A percentile compares a stretch with the other conserved stretches of the same genome.
Evolutionary conservation across 176 grass and related monocot species (phyloP).

Genomic region (Avena sativa): DNA sequence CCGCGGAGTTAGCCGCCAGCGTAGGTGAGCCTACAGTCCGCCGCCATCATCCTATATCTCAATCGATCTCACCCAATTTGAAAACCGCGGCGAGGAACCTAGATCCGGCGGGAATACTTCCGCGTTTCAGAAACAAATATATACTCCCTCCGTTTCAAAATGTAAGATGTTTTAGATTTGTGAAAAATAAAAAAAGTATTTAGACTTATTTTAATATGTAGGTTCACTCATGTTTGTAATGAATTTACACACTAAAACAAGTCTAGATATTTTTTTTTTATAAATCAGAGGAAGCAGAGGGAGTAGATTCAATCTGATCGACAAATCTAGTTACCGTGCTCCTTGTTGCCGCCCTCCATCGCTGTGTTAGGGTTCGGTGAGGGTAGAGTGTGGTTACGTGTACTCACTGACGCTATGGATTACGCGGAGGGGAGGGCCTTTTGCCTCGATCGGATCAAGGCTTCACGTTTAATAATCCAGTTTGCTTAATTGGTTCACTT

Average conservation of each 20-base stretch:
- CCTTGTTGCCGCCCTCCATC: not conserved
- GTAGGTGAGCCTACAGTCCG: not conserved
- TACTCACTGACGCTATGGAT: no score
- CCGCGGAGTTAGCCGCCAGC: not conserved
- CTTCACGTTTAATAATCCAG: not conserved
- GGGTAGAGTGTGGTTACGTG: no score
- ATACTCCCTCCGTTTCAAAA: no score
- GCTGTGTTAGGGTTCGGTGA: not conserved
- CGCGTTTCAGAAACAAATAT: not conserved
- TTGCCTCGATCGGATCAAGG: not conserved
- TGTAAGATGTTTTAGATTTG: no score
- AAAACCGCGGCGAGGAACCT: not conserved
- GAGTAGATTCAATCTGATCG: not conserved
- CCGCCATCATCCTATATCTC: not conserved
- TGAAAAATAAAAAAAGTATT: no score
- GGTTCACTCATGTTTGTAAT: no score
- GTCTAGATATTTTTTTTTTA: no score
- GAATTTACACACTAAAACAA: no score
- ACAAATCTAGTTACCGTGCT: not conserved
- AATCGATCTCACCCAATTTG: not conserved
- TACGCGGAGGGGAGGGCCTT: not conserved
- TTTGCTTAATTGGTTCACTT: conserved; percentile 4
- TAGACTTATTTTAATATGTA: no score
- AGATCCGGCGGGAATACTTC: not conserved
- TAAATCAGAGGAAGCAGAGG: no score